Evolutionary conservation across 139 green algal species (phyloP).

Genomic region (Gonium pectorale): DNA sequence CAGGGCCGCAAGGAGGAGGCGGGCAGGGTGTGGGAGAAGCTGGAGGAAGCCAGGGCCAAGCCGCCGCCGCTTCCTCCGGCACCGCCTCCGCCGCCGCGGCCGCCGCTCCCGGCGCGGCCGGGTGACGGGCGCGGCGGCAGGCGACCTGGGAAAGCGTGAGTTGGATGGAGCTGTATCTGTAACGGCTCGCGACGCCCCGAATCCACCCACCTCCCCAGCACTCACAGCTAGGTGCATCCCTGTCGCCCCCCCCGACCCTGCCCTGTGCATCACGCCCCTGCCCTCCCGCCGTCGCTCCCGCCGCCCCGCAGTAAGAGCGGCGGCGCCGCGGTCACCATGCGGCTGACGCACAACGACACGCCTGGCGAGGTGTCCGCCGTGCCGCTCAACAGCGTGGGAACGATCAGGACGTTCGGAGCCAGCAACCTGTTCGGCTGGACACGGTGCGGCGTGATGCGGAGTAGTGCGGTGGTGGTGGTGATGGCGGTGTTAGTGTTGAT

Average conservation of each 20-base stretch:
- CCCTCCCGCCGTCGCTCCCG: background rate
- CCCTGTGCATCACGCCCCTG: background rate
- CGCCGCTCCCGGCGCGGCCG: no score
- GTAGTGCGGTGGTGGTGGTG: background rate
- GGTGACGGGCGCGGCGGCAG: background rate
- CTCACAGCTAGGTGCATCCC: background rate
- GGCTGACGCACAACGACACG: background rate
- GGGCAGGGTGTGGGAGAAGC: background rate
- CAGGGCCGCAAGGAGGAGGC: background rate
- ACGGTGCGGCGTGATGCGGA: background rate
- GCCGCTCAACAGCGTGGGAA: background rate
- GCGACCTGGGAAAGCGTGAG: background rate
- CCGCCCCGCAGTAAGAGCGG: background rate
- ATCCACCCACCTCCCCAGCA: background rate
- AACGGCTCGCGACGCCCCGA: background rate
- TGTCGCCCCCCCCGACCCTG: background rate
- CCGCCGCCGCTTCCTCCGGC: no score
- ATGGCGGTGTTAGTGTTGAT: background rate
- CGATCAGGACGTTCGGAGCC: constrained; percentile 21
- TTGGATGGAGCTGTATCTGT: background rate
- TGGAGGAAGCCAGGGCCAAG: no score
- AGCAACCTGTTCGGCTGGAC: constrained; percentile 42
- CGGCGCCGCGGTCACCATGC: background rate
- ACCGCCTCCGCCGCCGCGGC: no score
- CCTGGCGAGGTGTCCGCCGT: background rate